These are phyloP conservation scores for Pisolithus tinctorius DNA, from an alignment of 768 basidiomycete genomes.

Conservation along the genomic window DNA sequence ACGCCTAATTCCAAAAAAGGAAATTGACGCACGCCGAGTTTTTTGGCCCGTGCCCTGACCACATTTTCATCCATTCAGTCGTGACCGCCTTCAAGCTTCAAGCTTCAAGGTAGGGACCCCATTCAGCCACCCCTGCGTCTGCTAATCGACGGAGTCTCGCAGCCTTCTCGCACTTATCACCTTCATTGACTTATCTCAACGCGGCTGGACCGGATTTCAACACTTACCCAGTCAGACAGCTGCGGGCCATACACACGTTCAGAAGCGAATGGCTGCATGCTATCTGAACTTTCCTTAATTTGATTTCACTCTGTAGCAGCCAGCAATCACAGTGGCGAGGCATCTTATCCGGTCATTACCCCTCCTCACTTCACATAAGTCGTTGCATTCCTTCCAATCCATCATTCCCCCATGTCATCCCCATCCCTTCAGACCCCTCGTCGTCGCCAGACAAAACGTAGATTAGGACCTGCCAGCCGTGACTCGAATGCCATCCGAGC, in stretches of 20 bases:
- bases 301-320: slow-evolving; percentile 8
- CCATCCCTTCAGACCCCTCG: slow-evolving; percentile 13
- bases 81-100: too few relatives aligned
- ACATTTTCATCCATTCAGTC: too few relatives aligned
- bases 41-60: too few relatives aligned
- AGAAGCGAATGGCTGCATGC: slow-evolving; percentile 15
- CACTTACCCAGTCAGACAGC: slow-evolving; percentile 1
- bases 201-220: slow-evolving; percentile 15
- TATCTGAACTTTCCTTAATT: slow-evolving; percentile 7
- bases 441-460: slow-evolving; percentile 22
- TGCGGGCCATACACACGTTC: slow-evolving; percentile 1
- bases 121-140: too few relatives aligned
- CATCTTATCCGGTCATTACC: slow-evolving; percentile 1
- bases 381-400: slow-evolving; percentile 12
- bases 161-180: too few relatives aligned
- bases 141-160: too few relatives aligned
- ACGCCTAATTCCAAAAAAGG: too few relatives aligned
- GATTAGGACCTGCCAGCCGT: slow-evolving; percentile 23
- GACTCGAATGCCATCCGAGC: slow-evolving; percentile 59
- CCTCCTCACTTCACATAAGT: slow-evolving; percentile 2
- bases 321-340: slow-evolving; percentile 1
- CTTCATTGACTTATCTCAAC: not conserved
- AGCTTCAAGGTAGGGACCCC: too few relatives aligned
- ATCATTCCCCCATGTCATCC: slow-evolving; percentile 14
- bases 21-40: too few relatives aligned